Base-by-base conservation (phyloP, 441 rosid genomes). In the Sinapis alba region DNA sequence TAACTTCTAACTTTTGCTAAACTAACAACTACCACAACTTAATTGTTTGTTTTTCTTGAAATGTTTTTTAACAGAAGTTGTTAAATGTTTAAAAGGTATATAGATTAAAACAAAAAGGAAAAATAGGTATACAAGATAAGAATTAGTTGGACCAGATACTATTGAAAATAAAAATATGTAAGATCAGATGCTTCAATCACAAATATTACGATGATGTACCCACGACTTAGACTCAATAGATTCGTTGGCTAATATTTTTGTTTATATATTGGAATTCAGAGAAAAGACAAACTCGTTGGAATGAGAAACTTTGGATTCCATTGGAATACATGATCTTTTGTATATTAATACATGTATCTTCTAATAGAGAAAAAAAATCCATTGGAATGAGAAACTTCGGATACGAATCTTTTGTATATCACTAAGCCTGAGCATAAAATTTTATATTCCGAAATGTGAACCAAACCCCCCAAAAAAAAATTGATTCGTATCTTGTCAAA, bases 151-250 rank as follows among this genome's bases (percentile, higher is more conserved):
- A 41, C 43, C 19, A 41, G 28, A 43, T 56, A 4, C 32, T 50
- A 23, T n/a, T 61, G 51, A 6, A 5, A 20, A 5, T 41, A 18
- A 41, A 10, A 9, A 59, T 24, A 71, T 59, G 58, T 18, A 28
- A 50, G 45, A 18, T 60, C 15, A 45, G n/a, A 71, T 59, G 58
- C 19, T 18, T 19, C 21, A 13, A 45, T 45, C 60, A 60, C 41
- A 43, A 16, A 13, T 27, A 28, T 47, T 60, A 43, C 20, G 58
- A 19, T 70, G 21, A 71, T 7, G 60, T 45, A 28, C n/a, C 3
- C 50, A 47, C 60, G 68, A 45, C 57, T 66, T 58, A 43, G 8
- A 71, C 60, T n/a, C 23, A 19, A 19, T 36, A 36, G 45, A 32
- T 32, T 3, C 24, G 24, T 23, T 23, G 24, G 24, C 2, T 23